phyloP scores from a whole-genome alignment of 768 basidiomycete genomes.

The Rickenella mellea region DNA sequence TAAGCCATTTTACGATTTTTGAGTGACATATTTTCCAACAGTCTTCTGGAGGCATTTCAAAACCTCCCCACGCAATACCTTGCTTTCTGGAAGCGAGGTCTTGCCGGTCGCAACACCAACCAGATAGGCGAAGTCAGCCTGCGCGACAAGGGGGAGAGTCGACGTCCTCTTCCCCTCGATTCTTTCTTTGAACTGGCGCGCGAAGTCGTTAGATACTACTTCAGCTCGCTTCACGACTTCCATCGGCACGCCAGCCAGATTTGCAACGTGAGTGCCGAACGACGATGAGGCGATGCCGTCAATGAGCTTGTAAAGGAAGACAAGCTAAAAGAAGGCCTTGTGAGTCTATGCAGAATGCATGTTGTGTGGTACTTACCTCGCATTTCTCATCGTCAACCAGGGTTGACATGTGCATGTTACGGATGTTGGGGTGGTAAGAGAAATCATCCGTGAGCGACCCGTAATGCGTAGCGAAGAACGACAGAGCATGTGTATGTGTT shows the following conservation, averaged over 20 bases:
- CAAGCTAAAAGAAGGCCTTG: conserved; percentile 41
- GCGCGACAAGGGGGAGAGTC: conserved; percentile 66
- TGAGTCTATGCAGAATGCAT: neutral
- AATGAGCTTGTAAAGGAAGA: conserved; percentile 92
- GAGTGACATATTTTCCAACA: conserved; percentile 19
- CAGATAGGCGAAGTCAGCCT: conserved; percentile 87
- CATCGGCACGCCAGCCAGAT: conserved; percentile 83
- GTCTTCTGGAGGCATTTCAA: conserved; percentile 41
- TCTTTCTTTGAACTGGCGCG: conserved; percentile 76
- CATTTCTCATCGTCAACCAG: conserved; percentile 87
- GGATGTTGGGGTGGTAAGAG: conserved; percentile 82
- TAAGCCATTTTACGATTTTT: neutral
- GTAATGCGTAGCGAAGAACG: conserved; percentile 98
- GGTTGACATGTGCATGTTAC: conserved; percentile 94
- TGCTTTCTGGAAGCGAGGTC: conserved; percentile 41
- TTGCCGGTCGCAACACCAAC: conserved; percentile 50
- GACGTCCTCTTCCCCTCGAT: conserved; percentile 58
- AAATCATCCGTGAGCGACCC: conserved; percentile 93
- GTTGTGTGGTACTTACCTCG: conserved; percentile 40
- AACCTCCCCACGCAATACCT: conserved; percentile 41
- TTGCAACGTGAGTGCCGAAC: conserved; percentile 92
- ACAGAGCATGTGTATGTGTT: conserved; percentile 82
- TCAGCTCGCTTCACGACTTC: conserved; percentile 86
- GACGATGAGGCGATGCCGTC: conserved; percentile 81
- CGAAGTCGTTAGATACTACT: conserved; percentile 77